These are phyloP conservation scores for Lyophyllum shimeji DNA, from an alignment of 768 basidiomycete genomes.

Conservation along the genomic window DNA sequence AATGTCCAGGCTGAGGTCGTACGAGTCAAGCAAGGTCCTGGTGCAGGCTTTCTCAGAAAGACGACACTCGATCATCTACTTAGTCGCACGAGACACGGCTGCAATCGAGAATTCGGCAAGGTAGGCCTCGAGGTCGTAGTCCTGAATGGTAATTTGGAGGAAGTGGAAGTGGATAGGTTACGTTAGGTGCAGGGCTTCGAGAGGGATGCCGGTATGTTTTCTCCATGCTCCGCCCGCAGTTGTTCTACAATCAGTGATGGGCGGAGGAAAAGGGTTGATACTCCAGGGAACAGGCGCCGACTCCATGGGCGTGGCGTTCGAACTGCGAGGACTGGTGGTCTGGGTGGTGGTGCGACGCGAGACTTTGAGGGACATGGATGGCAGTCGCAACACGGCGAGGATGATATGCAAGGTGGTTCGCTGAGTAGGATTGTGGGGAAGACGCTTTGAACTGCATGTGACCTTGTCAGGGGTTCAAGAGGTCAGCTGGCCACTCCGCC, in stretches of 20 bases:
- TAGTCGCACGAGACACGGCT: background rate
- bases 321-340: too few species aligned
- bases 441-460: constrained; percentile 21
- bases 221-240: background rate
- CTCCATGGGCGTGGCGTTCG: background rate
- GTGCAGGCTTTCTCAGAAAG: background rate
- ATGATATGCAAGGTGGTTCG: too few species aligned
- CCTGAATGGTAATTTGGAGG: too few species aligned
- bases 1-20: background rate
- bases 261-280: background rate
- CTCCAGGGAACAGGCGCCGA: background rate
- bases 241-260: background rate
- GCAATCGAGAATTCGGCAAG: background rate
- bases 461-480: constrained; percentile 22
- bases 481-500: constrained; percentile 26
- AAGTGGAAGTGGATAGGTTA: background rate
- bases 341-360: background rate
- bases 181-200: background rate
- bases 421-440: background rate
- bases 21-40: background rate
- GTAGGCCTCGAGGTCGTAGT: background rate
- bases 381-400: background rate
- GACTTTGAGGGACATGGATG: background rate
- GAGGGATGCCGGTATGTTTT: background rate
- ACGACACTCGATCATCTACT: background rate